Base-by-base conservation (phyloP, 2,329 filamentous ascomycete genomes). In the Penicillium sp. region DNA sequence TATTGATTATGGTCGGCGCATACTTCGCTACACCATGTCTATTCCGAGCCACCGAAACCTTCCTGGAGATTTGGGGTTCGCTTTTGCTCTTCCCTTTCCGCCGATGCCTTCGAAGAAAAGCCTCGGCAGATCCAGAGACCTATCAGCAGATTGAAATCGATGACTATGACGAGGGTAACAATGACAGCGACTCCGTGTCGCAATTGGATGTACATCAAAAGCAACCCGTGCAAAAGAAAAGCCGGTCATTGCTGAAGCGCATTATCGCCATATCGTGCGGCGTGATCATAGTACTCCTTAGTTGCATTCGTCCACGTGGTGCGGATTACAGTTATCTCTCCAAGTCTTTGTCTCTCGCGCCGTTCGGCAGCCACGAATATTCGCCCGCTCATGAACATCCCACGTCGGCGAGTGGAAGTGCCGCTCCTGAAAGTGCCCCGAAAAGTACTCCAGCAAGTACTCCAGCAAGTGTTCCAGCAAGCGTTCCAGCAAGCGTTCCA, bases 101-200 rank as follows among this genome's bases (percentile, higher is more conserved):
- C 23, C 39, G 35, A 25, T 55, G 3, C 8, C 49, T 53, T 42
- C 33, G n/a, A 17, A 21, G 17, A 31, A 52, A 55, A 21, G 25
- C 23, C 15, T 19, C 58, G 6, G 53, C 55, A 17, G 62, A 66
- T 21, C 59, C 60, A n/a, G 62, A 60, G 35, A 38, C 53, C 12
- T 63, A 66, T 43, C 62, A 66, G 43, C 56, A 61, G 31, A 59
- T 64, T 36, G 52, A 59, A 5, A 41, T 64, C 13, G 60, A 64
- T 36, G 63, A 64, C 52, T 64, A 62, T 31, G 60, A 64, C n/a
- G 54, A 51, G 2, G 38, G 33, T 41, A 49, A 62, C 13, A 50
- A 63, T 6, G 45, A 48, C 17, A 49, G 39, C 17, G 63, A 65
- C 21, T 63, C 57, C 2, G 57, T 54, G 17, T 51, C 53, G n/a